Percentiles rank a stretch among this genome's conserved stretches.
phyloP scores from a whole-genome alignment of 2,329 filamentous ascomycete species.

The Calonectria hongkongensis region DNA sequence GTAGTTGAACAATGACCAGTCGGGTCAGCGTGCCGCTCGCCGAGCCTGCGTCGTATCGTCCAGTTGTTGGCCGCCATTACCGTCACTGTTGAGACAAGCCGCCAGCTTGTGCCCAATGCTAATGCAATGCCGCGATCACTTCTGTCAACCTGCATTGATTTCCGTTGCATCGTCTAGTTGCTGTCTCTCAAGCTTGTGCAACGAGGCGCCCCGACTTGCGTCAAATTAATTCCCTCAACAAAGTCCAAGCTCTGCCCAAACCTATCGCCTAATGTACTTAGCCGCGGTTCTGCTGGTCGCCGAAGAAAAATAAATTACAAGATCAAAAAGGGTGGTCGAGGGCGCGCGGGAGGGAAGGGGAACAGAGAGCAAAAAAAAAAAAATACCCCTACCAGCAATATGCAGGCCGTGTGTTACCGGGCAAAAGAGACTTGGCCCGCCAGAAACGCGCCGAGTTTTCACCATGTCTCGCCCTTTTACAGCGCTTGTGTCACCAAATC shows the following conservation, averaged over 20 bases:
- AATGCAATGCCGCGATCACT: slow-evolving; percentile 29
- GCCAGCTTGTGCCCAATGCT: slow-evolving; percentile 28
- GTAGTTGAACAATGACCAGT: slow-evolving; percentile 30
- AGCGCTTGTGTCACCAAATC: slow-evolving; percentile 26
- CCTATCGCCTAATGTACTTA: slow-evolving; percentile 21
- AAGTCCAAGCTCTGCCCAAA: slow-evolving; percentile 12
- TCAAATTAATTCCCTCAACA: slow-evolving; percentile 37
- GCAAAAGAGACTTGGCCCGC: slow-evolving; percentile 11
- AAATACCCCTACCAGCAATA: slow-evolving; percentile 25
- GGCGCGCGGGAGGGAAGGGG: neutral
- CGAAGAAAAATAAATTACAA: slow-evolving; percentile 6
- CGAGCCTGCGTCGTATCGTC: slow-evolving; percentile 34
- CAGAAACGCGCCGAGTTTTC: slow-evolving; percentile 32
- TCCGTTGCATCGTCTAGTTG: slow-evolving; percentile 31
- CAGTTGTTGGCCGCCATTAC: slow-evolving; percentile 33
- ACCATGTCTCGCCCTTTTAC: slow-evolving; percentile 31
- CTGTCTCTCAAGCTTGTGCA: slow-evolving; percentile 28
- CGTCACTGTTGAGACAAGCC: slow-evolving; percentile 39
- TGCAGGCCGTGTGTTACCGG: slow-evolving; percentile 26
- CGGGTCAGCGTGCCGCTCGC: slow-evolving; percentile 35
- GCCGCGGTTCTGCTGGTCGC: slow-evolving; percentile 10
- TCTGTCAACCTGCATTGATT: slow-evolving; percentile 31
- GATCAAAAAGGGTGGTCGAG: neutral
- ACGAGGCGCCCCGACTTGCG: slow-evolving; percentile 22
- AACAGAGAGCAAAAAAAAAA: neutral